Percentiles rank a stretch among this genome's conserved stretches.
phyloP scores from a whole-genome alignment of 208 protist species.

The Trichomonas gallinae region DNA sequence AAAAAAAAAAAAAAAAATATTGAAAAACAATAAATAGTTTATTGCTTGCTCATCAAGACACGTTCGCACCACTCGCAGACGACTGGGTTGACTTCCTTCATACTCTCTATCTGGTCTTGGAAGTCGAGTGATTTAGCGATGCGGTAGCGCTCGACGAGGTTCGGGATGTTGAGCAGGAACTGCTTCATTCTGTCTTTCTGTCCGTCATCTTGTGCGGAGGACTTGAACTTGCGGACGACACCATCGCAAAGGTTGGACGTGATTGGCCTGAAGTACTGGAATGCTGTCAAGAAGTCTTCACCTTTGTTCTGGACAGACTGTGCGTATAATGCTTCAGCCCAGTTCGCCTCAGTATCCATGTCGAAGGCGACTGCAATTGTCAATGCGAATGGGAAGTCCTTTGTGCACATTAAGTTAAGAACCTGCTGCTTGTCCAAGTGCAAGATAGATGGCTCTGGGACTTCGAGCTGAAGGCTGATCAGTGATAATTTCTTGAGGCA shows the following conservation, averaged over 20 bases:
- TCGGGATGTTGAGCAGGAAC: neutral
- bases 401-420: neutral
- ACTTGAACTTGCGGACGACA: neutral
- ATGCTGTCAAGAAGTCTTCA: neutral
- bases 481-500: neutral
- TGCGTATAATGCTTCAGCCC: neutral
- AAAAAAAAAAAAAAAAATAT: too few relatives aligned
- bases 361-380: neutral
- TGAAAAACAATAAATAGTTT: too few relatives aligned
- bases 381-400: slow-evolving; percentile 6
- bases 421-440: neutral
- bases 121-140: neutral
- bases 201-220: neutral
- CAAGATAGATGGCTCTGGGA: neutral
- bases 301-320: neutral
- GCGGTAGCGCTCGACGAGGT: neutral
- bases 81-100: neutral
- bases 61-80: slow-evolving; percentile 10
- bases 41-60: neutral
- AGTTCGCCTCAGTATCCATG: neutral
- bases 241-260: neutral
- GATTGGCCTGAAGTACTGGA: slow-evolving; percentile 20
- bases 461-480: neutral
- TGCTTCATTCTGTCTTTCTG: neutral
- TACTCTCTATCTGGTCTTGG: neutral